Percentiles rank a stretch among this genome's conserved stretches.
These are phyloP conservation scores for Aspergillus bertholletiae DNA, from an alignment of 495 filamentous ascomycete genomes.

Conservation along the genomic window DNA sequence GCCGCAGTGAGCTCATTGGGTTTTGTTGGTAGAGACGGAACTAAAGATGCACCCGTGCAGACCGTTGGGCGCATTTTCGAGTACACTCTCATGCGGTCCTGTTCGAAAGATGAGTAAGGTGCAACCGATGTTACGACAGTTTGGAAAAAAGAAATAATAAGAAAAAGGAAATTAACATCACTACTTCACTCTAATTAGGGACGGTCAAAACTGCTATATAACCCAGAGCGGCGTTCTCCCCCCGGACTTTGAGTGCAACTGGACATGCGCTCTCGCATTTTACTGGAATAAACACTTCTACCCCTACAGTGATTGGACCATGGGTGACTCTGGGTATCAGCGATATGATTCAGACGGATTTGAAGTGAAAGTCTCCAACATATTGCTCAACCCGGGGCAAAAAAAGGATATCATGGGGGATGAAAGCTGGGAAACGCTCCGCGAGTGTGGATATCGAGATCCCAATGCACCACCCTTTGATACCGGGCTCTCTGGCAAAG, in stretches of 20 bases:
- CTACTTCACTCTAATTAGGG: too few relatives aligned
- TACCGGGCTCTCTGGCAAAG: neutral
- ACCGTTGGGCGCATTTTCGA: constrained; percentile 26
- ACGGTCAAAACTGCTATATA: constrained; percentile 3
- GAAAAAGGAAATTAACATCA: too few relatives aligned
- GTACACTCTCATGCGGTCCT: constrained; percentile 23
- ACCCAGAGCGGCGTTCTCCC: neutral
- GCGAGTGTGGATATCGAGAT: constrained; percentile 1
- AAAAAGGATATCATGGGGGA: too few relatives aligned
- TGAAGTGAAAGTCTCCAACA: neutral
- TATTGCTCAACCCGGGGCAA: neutral
- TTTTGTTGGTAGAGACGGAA: neutral
- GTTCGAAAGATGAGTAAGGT: constrained; percentile 22
- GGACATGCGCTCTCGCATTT: constrained; percentile 4
- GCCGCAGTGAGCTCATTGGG: constrained; percentile 10
- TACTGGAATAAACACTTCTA: constrained; percentile 8
- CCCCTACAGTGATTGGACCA: constrained; percentile 6
- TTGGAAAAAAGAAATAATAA: too few relatives aligned
- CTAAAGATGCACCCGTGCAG: constrained; percentile 17
- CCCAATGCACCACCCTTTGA: neutral
- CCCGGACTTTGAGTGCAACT: constrained; percentile 1
- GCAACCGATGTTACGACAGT: too few relatives aligned
- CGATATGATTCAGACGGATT: neutral
- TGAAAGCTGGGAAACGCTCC: neutral
- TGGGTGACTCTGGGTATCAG: neutral